phyloP scores from a whole-genome alignment of 1,139 yeast genomes.

The Blastobotrys malaysiensis region DNA sequence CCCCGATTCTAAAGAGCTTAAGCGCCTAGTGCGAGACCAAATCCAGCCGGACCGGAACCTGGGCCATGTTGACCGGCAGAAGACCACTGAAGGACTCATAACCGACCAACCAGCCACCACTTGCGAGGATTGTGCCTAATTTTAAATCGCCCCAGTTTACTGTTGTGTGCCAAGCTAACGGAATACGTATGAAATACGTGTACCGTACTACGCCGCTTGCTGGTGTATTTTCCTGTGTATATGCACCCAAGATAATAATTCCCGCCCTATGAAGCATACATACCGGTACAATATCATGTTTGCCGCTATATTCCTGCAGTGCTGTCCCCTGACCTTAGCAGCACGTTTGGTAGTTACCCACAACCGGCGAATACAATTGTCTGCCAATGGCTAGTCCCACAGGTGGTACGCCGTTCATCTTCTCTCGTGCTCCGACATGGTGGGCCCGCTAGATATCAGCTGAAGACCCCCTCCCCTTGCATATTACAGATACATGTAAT shows the following conservation, averaged over 20 bases:
- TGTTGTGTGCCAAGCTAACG: too few relatives aligned
- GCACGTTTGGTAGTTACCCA: too few relatives aligned
- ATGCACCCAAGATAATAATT: neutral
- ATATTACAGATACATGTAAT: neutral
- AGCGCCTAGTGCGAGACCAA: slow-evolving; percentile 47
- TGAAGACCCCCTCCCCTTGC: neutral
- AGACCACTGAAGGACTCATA: neutral
- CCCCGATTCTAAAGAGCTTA: slow-evolving; percentile 57
- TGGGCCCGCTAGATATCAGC: neutral
- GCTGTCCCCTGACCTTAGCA: too few relatives aligned
- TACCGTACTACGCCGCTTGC: neutral
- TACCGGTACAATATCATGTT: neutral
- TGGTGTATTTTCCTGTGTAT: neutral
- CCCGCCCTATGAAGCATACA: too few relatives aligned
- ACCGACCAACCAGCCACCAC: neutral
- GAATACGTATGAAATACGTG: too few relatives aligned
- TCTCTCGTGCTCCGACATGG: too few relatives aligned
- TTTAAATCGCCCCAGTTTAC: neutral
- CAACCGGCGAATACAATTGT: neutral
- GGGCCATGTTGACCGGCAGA: slow-evolving; percentile 41
- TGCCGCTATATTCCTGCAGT: too few relatives aligned
- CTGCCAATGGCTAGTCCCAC: neutral
- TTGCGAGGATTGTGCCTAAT: neutral
- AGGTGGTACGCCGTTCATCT: too few relatives aligned
- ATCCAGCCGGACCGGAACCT: slow-evolving; percentile 43